phyloP scores from a whole-genome alignment of 2,329 filamentous ascomycete genomes.

The Lecanicillium sp. region DNA sequence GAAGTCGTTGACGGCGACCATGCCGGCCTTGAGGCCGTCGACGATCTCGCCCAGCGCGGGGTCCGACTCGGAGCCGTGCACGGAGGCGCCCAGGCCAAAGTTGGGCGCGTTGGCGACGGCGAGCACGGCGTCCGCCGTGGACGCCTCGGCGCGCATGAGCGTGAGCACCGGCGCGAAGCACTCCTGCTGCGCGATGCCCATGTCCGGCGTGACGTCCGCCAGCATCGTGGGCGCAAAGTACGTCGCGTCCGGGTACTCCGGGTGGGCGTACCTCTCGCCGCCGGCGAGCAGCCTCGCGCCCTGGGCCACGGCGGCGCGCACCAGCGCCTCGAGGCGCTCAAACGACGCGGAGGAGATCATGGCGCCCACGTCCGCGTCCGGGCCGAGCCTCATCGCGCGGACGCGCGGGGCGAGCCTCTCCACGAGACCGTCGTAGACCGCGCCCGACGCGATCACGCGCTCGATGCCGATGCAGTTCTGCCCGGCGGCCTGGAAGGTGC shows the following conservation, averaged over 20 bases:
- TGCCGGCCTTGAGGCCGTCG: constrained; percentile 67
- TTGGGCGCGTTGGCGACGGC: constrained; percentile 73
- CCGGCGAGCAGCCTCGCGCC: constrained; percentile 80
- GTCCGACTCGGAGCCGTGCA: constrained; percentile 67
- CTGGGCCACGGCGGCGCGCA: constrained; percentile 67
- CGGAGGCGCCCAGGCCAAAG: constrained; percentile 82
- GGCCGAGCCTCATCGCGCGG: constrained; percentile 67
- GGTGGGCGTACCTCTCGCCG: constrained; percentile 66
- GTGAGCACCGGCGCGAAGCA: constrained; percentile 91
- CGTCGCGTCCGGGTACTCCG: constrained; percentile 68
- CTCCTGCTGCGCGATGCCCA: constrained; percentile 85
- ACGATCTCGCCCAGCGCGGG: constrained; percentile 60
- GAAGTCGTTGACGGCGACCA: constrained; percentile 96
- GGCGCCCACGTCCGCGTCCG: constrained; percentile 75
- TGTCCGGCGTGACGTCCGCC: constrained; percentile 76
- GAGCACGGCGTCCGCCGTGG: constrained; percentile 58
- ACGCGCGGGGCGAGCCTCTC: constrained; percentile 67
- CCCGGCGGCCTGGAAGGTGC: constrained; percentile 89
- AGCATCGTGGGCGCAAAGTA: constrained; percentile 92
- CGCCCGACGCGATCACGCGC: constrained; percentile 74
- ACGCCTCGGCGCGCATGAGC: constrained; percentile 66
- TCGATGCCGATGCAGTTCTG: constrained; percentile 99
- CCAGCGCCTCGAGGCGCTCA: constrained; percentile 65
- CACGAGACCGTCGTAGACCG: constrained; percentile 69
- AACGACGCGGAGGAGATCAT: constrained; percentile 80